Base-by-base conservation (phyloP, 1,139 yeast genomes). In the Debaryomyces robertsiae region DNA sequence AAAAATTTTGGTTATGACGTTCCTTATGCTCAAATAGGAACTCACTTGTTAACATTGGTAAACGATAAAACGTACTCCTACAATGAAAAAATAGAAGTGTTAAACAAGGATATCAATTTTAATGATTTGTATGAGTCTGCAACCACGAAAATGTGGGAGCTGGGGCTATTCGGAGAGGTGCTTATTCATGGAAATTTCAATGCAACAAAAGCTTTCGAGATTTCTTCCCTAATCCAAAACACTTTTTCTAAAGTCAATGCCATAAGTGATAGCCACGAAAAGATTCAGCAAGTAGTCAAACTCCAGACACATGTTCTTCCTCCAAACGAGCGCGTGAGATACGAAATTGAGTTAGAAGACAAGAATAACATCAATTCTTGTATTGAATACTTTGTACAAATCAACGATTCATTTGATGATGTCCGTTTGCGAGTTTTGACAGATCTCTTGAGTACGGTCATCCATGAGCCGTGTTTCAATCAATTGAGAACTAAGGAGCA, bases 401-500 rank as follows among this genome's bases (percentile, higher is more conserved):
- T 89, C 24, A 89, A 86, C 15, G 66, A 72, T 27, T 60, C 75
- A 19, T 55, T 60, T 2, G 53, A 61, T 9, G 59, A 66, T 42
- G 53, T 52, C 14, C 57, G 53, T 30, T 44, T 58, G 25, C 57
- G 72, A 34, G 67, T 89, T 0, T 57, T 79, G 40, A 72, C 84
- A 14, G 90, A 85, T 39, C 65, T 93, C 40, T 62, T 89, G 37
- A 77, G 84, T 0, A 90, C 87, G 42, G 74, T 90, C 46, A 70
- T 85, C 37, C 80, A 78, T 47, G 98, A 91, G 58, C 97, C 97
- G 1, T 86, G 91, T 41, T 93, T 93, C 61, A 84, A 88, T 58
- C 88, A 86, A 49, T 73, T 93, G 43, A 77, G 98, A 61, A 93
- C 98, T 3, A 84, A 88, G 53, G 98, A 93, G 62, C 98, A 93